These are phyloP conservation scores for Paecilomyces niveus DNA, from an alignment of 2,329 filamentous ascomycete genomes.

Conservation along the genomic window DNA sequence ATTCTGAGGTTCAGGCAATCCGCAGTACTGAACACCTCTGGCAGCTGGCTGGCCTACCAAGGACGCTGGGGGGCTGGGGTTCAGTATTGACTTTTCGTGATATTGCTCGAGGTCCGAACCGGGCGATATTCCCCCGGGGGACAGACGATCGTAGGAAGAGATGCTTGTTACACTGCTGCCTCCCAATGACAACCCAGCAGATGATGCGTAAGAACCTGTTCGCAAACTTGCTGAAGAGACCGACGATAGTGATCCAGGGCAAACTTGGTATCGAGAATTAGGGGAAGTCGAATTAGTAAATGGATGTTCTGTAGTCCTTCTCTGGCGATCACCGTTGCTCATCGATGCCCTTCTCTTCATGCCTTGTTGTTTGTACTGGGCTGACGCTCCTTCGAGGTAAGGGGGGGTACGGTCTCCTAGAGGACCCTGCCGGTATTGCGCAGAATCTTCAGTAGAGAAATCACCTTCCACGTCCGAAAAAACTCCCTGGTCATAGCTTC, in stretches of 20 bases:
- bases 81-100: conserved; percentile 45
- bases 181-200: conserved; percentile 49
- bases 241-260: conserved; percentile 59
- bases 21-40: conserved; percentile 27
- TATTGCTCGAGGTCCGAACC: conserved; percentile 48
- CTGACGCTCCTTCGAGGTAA: conserved; percentile 22
- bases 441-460: conserved; percentile 30
- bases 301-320: conserved; percentile 47
- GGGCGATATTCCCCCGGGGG: conserved; percentile 54
- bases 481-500: conserved; percentile 56
- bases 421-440: conserved; percentile 27
- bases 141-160: conserved; percentile 54
- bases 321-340: conserved; percentile 46
- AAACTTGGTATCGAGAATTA: conserved; percentile 47
- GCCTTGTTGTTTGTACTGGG: conserved; percentile 40
- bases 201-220: conserved; percentile 57
- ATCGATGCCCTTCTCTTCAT: conserved; percentile 57
- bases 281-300: conserved; percentile 49
- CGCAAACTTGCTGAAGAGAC: conserved; percentile 55
- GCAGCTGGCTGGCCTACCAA: conserved; percentile 30
- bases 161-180: conserved; percentile 61
- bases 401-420: conserved; percentile 33
- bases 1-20: conserved; percentile 32
- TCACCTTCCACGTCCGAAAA: conserved; percentile 45
- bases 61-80: conserved; percentile 41